Base-by-base conservation (phyloP, 2,329 filamentous ascomycete species). In the Microcera coccophila region DNA sequence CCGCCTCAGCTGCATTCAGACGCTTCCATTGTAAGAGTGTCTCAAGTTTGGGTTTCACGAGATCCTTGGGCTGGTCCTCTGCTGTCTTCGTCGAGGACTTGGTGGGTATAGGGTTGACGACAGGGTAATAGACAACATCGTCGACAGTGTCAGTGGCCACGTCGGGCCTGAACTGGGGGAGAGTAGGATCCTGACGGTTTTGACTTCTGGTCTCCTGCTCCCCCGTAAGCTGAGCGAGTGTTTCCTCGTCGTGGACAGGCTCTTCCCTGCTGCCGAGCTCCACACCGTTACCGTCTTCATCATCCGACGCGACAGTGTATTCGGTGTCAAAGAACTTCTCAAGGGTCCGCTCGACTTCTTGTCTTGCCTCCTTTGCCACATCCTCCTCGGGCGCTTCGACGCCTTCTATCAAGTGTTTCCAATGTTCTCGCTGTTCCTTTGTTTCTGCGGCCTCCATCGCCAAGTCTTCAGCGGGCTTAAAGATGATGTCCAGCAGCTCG, bases 401-500 rank as follows among this genome's bases (percentile, higher is more conserved):
- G 8, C 15, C 61, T 20, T 70, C 69, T 36, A 80, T 72, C 19
- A 74, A 65, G 42, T 68, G 66, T 31, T 71, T 71, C 59, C 73
- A 81, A 48, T 71, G 74, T 40, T 81, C 72, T 29, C 88, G 79
- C 42, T 80, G 72, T 9, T 70, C 68, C 48, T 77, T 79, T 0
- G 84, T 87, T 37, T 76, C 73, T 8, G 79, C 76, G 10, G 82
- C 83, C 41, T 81, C 75, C 45, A 93, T 68, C 2, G 89, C 83
- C 15, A 87, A 63, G 49, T 90, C 83, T 63, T 97, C 91, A 51
- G 85, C 84, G 4, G 77, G 73, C 53, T 85, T 85, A 70, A 98
- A 98, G 0, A 98, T 74, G 1, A 82, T 77, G 59, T 97, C 88
- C 1, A 98, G 78, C 2, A 97, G 72, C 65, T 97, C 90, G 58